phyloP scores from a whole-genome alignment of 2,329 filamentous ascomycete species.

The Ceratocystis alfenasii region DNA sequence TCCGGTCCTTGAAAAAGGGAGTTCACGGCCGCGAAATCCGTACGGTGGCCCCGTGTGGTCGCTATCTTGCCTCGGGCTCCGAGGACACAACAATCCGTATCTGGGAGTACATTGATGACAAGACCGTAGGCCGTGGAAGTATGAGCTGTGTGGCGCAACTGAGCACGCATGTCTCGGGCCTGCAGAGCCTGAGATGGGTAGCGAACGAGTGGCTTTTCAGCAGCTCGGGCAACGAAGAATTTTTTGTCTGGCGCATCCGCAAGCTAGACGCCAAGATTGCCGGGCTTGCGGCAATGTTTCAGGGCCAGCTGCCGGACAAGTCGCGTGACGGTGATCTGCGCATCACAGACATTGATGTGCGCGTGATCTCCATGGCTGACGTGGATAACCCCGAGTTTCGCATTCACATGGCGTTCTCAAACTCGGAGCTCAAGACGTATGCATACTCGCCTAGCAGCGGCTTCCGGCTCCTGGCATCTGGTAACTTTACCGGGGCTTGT shows the following conservation, averaged over 20 bases:
- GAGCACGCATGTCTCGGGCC: conserved; percentile 67
- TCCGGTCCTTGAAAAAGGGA: conserved; percentile 38
- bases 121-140: conserved; percentile 22
- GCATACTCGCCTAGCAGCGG: conserved; percentile 33
- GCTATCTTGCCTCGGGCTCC: conserved; percentile 50
- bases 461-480: conserved; percentile 42
- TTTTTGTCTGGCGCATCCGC: conserved; percentile 68
- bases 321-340: conserved; percentile 54
- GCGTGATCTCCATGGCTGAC: conserved; percentile 24
- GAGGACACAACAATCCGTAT: conserved; percentile 68
- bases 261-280: conserved; percentile 38
- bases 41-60: conserved; percentile 33
- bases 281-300: conserved; percentile 45
- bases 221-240: conserved; percentile 77
- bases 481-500: conserved; percentile 59
- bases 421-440: conserved; percentile 61
- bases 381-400: conserved; percentile 34
- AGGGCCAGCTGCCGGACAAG: conserved; percentile 42
- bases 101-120: conserved; percentile 38
- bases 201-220: conserved; percentile 64
- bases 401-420: conserved; percentile 67
- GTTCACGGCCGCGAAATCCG: conserved; percentile 76
- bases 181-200: conserved; percentile 72
- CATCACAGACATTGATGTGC: conserved; percentile 66
- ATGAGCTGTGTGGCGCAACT: conserved; percentile 50